Conservation (phyloP, 352 stramenopile species). For the Phytophthora hibernalis region DNA sequence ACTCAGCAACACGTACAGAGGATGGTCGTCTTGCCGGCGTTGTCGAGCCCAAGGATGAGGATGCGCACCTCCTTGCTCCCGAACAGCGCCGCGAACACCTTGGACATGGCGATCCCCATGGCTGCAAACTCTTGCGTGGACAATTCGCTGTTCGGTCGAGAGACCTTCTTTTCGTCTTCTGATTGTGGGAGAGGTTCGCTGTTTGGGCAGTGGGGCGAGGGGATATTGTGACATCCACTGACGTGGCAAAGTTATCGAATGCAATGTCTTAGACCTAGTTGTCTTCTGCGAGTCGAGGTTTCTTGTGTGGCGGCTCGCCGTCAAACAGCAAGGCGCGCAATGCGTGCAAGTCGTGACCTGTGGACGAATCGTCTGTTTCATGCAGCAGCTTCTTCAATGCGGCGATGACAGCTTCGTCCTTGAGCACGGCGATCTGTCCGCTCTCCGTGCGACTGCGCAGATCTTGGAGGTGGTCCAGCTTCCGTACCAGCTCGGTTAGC, state of each 20-base stretch:
- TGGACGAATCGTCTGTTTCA: conserved; percentile 13
- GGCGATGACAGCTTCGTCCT: conserved; percentile 50
- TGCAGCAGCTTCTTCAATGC: conserved; percentile 53
- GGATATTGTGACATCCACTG: conserved; percentile 18
- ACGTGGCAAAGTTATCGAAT: conserved; percentile 9
- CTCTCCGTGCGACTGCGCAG: conserved; percentile 22
- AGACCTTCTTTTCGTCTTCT: conserved; percentile 23
- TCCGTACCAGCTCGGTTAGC: conserved; percentile 57
- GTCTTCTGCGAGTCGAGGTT: conserved; percentile 48
- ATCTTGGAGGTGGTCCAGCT: conserved; percentile 69
- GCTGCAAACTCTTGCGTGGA: conserved; percentile 5
- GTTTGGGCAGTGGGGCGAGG: conserved; percentile 9
- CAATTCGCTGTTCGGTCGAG: conserved; percentile 10
- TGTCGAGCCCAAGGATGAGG: conserved; percentile 99
- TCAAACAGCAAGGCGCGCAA: conserved; percentile 37
- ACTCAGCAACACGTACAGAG: conserved; percentile 86
- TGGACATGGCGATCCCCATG: conserved; percentile 98
- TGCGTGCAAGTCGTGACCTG: conserved; percentile 29
- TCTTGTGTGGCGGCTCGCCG: conserved; percentile 66
- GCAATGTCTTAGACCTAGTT: conserved; percentile 19
- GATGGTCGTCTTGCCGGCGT: conserved; percentile 99
- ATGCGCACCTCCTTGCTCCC: conserved; percentile 99
- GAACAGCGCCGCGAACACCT: conserved; percentile 98
- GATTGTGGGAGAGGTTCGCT: conserved; percentile 34
- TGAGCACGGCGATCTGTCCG: conserved; percentile 42